These are phyloP conservation scores for Fraxinus ornus DNA, from an alignment of 305 asterid genomes.

Conservation along the genomic window DNA sequence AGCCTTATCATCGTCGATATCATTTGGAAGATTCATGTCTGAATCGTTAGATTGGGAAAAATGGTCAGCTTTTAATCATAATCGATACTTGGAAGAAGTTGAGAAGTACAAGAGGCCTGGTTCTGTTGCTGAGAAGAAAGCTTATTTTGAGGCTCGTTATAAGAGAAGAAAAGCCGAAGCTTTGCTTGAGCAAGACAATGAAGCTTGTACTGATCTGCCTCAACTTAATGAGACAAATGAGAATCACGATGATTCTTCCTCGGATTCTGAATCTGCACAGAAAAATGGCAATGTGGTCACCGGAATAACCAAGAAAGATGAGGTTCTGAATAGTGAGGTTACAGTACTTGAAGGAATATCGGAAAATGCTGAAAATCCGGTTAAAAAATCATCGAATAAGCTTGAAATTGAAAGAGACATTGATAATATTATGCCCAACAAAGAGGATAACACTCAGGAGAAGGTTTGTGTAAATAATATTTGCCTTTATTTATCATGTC, in stretches of 20 bases:
- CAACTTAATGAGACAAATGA: conserved; percentile 1
- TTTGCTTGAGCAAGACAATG: conserved; percentile 54
- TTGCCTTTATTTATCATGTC: conserved; percentile 1
- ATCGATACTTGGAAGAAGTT: conserved; percentile 76
- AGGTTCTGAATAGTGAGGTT: conserved; percentile 14
- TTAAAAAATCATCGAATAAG: conserved; percentile 20
- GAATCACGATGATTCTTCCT: not conserved
- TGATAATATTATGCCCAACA: conserved; percentile 22
- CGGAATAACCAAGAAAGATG: conserved; percentile 28
- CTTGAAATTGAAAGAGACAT: conserved; percentile 24
- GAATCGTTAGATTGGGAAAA: conserved; percentile 4
- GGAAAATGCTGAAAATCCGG: conserved; percentile 29
- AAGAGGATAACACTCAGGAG: conserved; percentile 23
- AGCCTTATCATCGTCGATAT: conserved; percentile 72
- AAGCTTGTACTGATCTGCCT: conserved; percentile 21
- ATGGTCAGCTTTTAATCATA: conserved; percentile 16
- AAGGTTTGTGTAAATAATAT: conserved; percentile 30
- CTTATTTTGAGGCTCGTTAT: conserved; percentile 86
- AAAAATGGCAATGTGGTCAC: conserved; percentile 7
- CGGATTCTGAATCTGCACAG: not conserved
- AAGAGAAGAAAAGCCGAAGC: conserved; percentile 70
- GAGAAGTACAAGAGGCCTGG: conserved; percentile 81
- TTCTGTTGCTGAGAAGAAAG: conserved; percentile 91
- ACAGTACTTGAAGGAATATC: conserved; percentile 16
- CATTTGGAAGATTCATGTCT: conserved; percentile 75